phyloP scores from a whole-genome alignment of 2,329 filamentous ascomycete genomes.

The Ophiostoma piceae region DNA sequence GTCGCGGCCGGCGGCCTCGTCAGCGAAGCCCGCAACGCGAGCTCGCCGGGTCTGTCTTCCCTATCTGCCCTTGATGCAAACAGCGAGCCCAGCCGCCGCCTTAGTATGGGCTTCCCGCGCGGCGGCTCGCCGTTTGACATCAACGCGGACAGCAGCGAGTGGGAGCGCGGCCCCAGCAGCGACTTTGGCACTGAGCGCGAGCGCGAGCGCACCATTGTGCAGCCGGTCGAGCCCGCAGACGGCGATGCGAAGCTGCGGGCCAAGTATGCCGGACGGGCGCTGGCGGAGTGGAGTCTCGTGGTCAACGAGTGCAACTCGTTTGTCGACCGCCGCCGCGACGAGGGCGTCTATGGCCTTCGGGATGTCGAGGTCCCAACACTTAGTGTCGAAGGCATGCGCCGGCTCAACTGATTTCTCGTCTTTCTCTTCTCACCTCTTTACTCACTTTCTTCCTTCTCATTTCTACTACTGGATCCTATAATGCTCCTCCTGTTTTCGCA shows the following conservation, averaged over 20 bases:
- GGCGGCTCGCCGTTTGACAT: conserved; percentile 16
- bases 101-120: conserved; percentile 11
- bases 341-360: conserved; percentile 61
- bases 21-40: conserved; percentile 48
- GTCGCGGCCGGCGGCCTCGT: conserved; percentile 44
- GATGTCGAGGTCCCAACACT: conserved; percentile 66
- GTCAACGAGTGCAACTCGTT: conserved; percentile 77
- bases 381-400: conserved; percentile 55
- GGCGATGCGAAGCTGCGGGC: conserved; percentile 41
- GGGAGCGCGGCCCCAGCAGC: conserved; percentile 12
- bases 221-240: conserved; percentile 44
- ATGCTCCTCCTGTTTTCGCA: conserved; percentile 13
- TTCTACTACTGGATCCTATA: conserved; percentile 9
- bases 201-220: conserved; percentile 19
- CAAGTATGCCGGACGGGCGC: conserved; percentile 63
- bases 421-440: background rate
- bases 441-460: background rate
- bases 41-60: conserved; percentile 24
- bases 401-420: conserved; percentile 19
- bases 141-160: conserved; percentile 17
- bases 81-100: conserved; percentile 23
- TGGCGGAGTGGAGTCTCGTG: conserved; percentile 73
- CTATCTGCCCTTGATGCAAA: conserved; percentile 21
- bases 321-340: conserved; percentile 66
- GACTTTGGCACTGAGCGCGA: conserved; percentile 20